These are phyloP conservation scores for Gnaphalium uliginosum DNA, from an alignment of 129 eudicot species.

Conservation along the genomic window DNA sequence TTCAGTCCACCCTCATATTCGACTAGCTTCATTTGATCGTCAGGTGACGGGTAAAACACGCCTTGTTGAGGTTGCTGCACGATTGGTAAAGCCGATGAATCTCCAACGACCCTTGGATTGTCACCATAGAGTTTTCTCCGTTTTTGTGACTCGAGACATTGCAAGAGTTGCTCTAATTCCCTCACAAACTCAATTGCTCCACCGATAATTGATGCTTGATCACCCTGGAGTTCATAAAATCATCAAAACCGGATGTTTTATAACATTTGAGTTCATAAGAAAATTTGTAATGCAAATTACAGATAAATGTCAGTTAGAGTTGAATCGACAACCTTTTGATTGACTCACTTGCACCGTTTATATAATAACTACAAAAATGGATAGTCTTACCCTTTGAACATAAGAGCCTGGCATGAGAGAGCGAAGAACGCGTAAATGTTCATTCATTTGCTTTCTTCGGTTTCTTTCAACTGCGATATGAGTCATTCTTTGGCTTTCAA, in stretches of 20 bases:
- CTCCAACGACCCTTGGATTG: constrained; percentile 44
- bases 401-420: constrained; percentile 99
- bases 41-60: constrained; percentile 29
- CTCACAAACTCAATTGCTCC: constrained; percentile 96
- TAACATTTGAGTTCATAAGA: too few relatives aligned
- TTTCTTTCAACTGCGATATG: constrained; percentile 97
- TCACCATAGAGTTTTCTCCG: constrained; percentile 78
- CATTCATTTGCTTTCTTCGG: constrained; percentile 95
- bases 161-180: constrained; percentile 87
- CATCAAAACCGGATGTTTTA: background rate
- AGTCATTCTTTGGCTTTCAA: constrained; percentile 98
- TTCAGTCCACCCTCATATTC: constrained; percentile 51
- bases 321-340: background rate
- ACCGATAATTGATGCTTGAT: constrained; percentile 91
- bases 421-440: constrained; percentile 88
- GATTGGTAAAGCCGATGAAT: constrained; percentile 36
- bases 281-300: too few relatives aligned
- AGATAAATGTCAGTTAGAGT: too few relatives aligned
- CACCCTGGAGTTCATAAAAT: constrained; percentile 54
- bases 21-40: constrained; percentile 50
- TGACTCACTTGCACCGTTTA: background rate
- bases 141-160: constrained; percentile 95
- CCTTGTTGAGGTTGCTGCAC: constrained; percentile 47
- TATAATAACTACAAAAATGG: background rate
- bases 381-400: constrained; percentile 80